Percentiles rank a stretch among this genome's conserved stretches.
phyloP scores from a whole-genome alignment of 2,329 filamentous ascomycete species.

The Colletotrichum costaricense region DNA sequence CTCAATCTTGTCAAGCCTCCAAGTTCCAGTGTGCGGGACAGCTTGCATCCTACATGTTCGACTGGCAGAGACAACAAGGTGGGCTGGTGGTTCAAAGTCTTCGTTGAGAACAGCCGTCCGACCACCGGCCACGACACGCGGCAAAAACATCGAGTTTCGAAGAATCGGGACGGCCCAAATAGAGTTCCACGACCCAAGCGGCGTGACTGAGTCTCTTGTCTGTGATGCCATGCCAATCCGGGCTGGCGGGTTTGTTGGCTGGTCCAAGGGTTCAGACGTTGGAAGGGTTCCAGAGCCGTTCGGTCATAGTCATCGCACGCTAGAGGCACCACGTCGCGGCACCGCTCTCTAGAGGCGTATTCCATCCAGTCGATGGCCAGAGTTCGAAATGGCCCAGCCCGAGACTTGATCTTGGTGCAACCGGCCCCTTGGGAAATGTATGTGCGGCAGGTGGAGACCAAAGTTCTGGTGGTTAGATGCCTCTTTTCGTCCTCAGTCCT shows the following conservation, averaged over 20 bases:
- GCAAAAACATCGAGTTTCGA: constrained; percentile 7
- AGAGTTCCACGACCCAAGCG: constrained; percentile 19
- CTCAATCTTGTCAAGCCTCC: constrained; percentile 15
- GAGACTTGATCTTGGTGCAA: constrained; percentile 30
- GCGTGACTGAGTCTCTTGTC: constrained; percentile 18
- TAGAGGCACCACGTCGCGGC: constrained; percentile 13
- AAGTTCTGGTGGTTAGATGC: constrained; percentile 1
- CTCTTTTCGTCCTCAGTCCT: constrained; percentile 18
- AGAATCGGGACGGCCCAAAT: constrained; percentile 1
- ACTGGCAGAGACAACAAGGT: constrained; percentile 21
- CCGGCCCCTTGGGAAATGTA: constrained; percentile 30
- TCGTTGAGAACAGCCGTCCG: neutral
- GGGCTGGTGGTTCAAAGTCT: neutral
- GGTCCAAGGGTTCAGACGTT: constrained; percentile 27
- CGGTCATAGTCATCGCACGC: constrained; percentile 17
- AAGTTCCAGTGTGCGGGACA: neutral
- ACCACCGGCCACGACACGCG: neutral
- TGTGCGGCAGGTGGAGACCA: constrained; percentile 9
- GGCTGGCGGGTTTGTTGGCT: constrained; percentile 24
- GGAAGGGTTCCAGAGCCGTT: constrained; percentile 27
- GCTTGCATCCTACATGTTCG: constrained; percentile 28
- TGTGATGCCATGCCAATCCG: constrained; percentile 33
- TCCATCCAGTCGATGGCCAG: constrained; percentile 22
- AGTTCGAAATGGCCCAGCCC: neutral
- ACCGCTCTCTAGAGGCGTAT: constrained; percentile 22